A percentile compares a stretch with the other conserved stretches of the same genome.
phyloP scores from a whole-genome alignment of 2,329 filamentous ascomycete genomes.

The Ophiocordyceps robertsii region DNA sequence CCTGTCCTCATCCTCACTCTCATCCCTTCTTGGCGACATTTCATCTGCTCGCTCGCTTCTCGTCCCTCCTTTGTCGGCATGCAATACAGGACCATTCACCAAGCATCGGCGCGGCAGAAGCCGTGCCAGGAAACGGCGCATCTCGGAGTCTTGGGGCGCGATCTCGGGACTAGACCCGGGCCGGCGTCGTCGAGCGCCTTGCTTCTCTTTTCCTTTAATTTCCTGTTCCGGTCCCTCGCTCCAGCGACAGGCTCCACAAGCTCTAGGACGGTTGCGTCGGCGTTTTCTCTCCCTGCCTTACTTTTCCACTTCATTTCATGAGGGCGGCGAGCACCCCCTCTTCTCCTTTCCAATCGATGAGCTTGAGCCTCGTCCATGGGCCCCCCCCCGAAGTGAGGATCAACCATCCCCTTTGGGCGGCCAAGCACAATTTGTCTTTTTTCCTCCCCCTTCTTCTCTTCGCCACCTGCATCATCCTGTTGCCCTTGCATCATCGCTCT shows the following conservation, averaged over 20 bases:
- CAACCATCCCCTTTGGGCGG: background rate
- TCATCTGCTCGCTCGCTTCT: background rate
- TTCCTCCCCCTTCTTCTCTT: background rate
- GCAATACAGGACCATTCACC: too few relatives aligned
- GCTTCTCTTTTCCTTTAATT: too few relatives aligned
- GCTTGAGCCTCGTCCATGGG: background rate
- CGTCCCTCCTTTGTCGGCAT: background rate
- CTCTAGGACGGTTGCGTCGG: too few relatives aligned
- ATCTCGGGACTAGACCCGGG: too few relatives aligned
- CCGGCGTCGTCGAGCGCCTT: too few relatives aligned
- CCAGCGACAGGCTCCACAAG: too few relatives aligned
- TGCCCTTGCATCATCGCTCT: too few relatives aligned
- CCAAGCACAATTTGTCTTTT: background rate
- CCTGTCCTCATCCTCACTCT: slow-evolving; percentile 1
- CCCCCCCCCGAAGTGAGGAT: background rate
- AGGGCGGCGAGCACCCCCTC: background rate
- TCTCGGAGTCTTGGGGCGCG: too few relatives aligned
- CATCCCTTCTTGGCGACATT: background rate
- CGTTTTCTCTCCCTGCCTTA: background rate
- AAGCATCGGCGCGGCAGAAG: too few relatives aligned
- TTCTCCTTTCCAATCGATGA: background rate
- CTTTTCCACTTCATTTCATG: background rate
- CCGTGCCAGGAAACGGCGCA: too few relatives aligned
- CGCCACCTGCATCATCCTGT: background rate
- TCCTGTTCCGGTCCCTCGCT: too few relatives aligned